phyloP scores from a whole-genome alignment of 768 basidiomycete genomes.

The Collybiopsis confluens region DNA sequence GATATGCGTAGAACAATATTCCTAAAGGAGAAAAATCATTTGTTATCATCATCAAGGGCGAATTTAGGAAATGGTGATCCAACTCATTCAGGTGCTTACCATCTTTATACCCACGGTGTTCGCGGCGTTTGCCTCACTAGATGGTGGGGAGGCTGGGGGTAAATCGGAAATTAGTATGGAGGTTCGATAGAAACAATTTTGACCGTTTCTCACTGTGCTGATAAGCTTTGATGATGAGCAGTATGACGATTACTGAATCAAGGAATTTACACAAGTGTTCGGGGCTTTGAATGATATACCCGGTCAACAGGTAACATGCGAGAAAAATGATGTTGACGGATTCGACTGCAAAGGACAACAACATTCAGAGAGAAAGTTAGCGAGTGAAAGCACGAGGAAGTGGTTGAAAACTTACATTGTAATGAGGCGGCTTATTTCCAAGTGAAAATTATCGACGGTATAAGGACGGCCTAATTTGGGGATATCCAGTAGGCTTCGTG shows the following conservation, averaged over 20 bases:
- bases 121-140: slow-evolving; percentile 31
- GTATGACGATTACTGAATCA: slow-evolving; percentile 15
- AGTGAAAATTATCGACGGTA: neutral
- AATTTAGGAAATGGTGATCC: no score
- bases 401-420: neutral
- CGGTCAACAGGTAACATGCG: neutral
- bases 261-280: neutral
- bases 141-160: no score
- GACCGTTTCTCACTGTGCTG: slow-evolving; percentile 34
- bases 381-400: neutral
- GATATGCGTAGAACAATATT: slow-evolving; percentile 35
- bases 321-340: neutral
- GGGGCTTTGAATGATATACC: neutral
- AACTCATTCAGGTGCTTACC: slow-evolving; percentile 27
- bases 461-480: neutral
- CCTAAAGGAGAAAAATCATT: slow-evolving; percentile 18
- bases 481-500: neutral
- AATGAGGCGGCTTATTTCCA: neutral
- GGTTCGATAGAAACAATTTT: no score
- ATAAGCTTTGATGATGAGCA: slow-evolving; percentile 33
- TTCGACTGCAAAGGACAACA: neutral
- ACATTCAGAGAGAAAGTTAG: neutral
- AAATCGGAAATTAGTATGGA: no score
- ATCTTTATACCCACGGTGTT: slow-evolving; percentile 35
- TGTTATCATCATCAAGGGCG: neutral